Percentiles rank a stretch among this genome's conserved stretches.
phyloP scores from a whole-genome alignment of 176 grass and related monocot species.

The Phoenix dactylifera region DNA sequence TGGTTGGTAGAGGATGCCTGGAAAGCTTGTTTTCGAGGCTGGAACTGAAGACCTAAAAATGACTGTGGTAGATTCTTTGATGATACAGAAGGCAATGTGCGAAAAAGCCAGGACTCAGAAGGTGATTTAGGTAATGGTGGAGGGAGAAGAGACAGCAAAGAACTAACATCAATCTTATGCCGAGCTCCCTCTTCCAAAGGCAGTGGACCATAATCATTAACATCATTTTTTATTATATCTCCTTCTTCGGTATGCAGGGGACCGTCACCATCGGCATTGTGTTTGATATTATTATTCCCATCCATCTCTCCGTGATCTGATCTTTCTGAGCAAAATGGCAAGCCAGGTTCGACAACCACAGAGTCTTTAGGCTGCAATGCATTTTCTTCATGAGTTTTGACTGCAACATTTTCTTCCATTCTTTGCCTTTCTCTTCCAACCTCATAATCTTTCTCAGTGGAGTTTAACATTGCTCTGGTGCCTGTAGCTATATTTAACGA shows the following conservation, averaged over 20 bases:
- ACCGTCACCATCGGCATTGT: constrained; percentile 7
- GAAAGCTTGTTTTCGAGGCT: constrained; percentile 57
- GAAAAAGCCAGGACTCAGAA: constrained; percentile 96
- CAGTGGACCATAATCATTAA: constrained; percentile 4
- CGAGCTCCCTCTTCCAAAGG: constrained; percentile 13
- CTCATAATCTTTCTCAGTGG: constrained; percentile 11
- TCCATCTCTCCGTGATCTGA: constrained; percentile 10
- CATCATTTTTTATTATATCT: not conserved
- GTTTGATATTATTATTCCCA: constrained; percentile 13
- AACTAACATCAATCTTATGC: constrained; percentile 23
- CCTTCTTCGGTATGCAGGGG: constrained; percentile 9
- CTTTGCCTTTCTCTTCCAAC: constrained; percentile 11
- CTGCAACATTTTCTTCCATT: constrained; percentile 8
- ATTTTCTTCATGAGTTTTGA: constrained; percentile 3
- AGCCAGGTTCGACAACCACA: constrained; percentile 2
- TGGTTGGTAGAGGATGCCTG: constrained; percentile 14
- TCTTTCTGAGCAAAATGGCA: constrained; percentile 7
- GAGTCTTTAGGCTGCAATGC: constrained; percentile 2
- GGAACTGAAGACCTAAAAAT: constrained; percentile 86
- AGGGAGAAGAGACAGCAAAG: constrained; percentile 37
- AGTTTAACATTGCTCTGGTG: constrained; percentile 12
- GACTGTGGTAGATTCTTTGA: constrained; percentile 53
- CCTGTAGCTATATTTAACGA: constrained; percentile 22
- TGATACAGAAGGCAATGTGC: constrained; percentile 55
- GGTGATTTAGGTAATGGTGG: constrained; percentile 82